Percentiles rank a stretch among this genome's conserved stretches.
These are phyloP conservation scores for Trypanosoma conorhini DNA, from an alignment of 208 protist genomes.

Conservation along the genomic window DNA sequence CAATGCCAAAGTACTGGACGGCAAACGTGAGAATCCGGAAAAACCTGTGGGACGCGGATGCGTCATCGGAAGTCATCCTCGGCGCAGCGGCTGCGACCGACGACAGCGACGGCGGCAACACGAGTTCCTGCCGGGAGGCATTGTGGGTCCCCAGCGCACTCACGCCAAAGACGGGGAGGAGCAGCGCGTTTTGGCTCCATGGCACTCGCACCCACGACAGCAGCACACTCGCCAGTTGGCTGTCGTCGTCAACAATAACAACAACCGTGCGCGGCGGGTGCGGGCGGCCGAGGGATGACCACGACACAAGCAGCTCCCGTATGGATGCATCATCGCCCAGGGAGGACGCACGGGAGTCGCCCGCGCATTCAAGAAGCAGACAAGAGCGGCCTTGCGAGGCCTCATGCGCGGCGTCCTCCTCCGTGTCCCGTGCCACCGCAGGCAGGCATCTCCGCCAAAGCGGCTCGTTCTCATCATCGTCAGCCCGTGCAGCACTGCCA, in stretches of 20 bases:
- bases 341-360: constrained; percentile 4
- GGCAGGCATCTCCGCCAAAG: constrained; percentile 1
- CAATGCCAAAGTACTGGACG: constrained; percentile 27
- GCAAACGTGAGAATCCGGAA: constrained; percentile 26
- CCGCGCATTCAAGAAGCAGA: constrained; percentile 40
- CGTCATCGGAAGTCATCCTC: background rate
- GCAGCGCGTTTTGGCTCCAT: constrained; percentile 57
- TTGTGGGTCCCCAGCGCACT: constrained; percentile 18
- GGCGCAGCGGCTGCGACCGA: background rate
- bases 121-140: background rate
- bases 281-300: constrained; percentile 27
- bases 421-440: background rate
- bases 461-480: constrained; percentile 8
- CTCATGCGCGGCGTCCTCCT: background rate
- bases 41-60: background rate
- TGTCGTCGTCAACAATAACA: constrained; percentile 38
- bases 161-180: constrained; percentile 61
- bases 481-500: background rate
- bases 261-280: constrained; percentile 25
- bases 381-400: constrained; percentile 22
- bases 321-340: constrained; percentile 16
- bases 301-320: constrained; percentile 33
- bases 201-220: constrained; percentile 60
- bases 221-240: constrained; percentile 33
- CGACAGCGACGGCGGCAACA: background rate